Percentiles rank a stretch among this genome's conserved stretches.
phyloP scores from a whole-genome alignment of 441 rosid species.

The Sinapis alba region DNA sequence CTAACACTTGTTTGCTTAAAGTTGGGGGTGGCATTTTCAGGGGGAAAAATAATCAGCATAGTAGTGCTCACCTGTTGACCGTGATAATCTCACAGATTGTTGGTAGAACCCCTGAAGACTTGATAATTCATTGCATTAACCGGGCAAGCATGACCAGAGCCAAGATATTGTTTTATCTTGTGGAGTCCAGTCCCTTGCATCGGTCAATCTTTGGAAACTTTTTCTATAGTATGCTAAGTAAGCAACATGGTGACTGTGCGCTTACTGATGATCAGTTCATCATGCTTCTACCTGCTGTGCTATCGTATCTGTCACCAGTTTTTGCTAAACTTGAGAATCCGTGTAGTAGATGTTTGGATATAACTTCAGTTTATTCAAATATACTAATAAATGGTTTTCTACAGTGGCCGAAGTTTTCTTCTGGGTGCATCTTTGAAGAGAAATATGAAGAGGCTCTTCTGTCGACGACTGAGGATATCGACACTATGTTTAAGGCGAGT shows the following conservation, averaged over 20 bases:
- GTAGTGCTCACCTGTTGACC: conserved; percentile 62
- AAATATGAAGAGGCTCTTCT: conserved; percentile 51
- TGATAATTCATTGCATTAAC: conserved; percentile 62
- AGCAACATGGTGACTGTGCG: conserved; percentile 37
- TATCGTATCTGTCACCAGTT: conserved; percentile 56
- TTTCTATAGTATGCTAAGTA: conserved; percentile 44
- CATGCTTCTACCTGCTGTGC: conserved; percentile 76
- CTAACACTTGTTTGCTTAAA: conserved; percentile 71
- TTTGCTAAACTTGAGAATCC: conserved; percentile 55
- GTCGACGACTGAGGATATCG: conserved; percentile 58
- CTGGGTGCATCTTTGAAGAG: conserved; percentile 62
- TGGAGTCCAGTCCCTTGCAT: conserved; percentile 79
- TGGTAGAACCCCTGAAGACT: conserved; percentile 60
- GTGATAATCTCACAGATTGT: conserved; percentile 57
- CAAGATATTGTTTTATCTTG: conserved; percentile 64
- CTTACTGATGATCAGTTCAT: conserved; percentile 63
- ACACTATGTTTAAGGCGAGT: conserved; percentile 60
- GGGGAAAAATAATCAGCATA: conserved; percentile 44
- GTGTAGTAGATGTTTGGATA: conserved; percentile 39
- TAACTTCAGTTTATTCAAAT: conserved; percentile 64
- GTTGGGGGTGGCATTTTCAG: conserved; percentile 53
- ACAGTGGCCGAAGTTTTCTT: conserved; percentile 69
- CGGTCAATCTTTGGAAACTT: conserved; percentile 65
- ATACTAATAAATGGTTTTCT: conserved; percentile 59
- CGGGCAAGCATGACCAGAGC: conserved; percentile 59